Conservation (phyloP, 169 alveolate species). For the Sarcocystis neurona region DNA sequence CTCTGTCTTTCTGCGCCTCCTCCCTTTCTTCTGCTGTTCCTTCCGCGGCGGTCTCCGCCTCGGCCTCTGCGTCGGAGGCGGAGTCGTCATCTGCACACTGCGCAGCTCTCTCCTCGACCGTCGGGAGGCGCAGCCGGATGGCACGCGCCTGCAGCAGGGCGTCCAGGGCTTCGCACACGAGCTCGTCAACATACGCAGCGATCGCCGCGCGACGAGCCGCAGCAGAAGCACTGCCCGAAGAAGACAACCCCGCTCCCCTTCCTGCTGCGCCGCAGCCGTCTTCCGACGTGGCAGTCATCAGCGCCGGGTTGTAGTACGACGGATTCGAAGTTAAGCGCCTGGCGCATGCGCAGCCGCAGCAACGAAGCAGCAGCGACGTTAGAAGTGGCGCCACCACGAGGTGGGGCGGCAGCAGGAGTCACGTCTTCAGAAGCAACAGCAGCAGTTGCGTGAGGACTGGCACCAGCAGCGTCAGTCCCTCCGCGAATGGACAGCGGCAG, state of each 20-base stretch:
- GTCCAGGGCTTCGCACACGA: slow-evolving; percentile 44
- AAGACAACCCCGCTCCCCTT: background rate
- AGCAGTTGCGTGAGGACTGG: no score
- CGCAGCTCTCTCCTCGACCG: background rate
- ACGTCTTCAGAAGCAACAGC: no score
- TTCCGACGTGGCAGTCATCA: background rate
- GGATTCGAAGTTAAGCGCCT: slow-evolving; percentile 69
- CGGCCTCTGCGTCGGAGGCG: background rate
- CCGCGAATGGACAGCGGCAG: no score
- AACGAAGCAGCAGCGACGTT: background rate
- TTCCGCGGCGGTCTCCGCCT: background rate
- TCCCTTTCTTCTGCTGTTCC: background rate
- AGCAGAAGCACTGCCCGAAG: no score
- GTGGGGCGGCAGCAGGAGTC: background rate
- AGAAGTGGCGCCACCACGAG: background rate
- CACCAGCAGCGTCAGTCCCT: no score
- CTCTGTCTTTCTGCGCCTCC: background rate
- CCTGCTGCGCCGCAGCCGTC: slow-evolving; percentile 33
- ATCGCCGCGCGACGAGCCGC: background rate
- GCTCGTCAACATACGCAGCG: slow-evolving; percentile 64
- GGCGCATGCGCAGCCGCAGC: background rate
- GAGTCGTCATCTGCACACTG: background rate
- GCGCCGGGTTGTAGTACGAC: slow-evolving; percentile 66
- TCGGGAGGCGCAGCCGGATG: slow-evolving; percentile 36
- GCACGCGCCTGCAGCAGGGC: slow-evolving; percentile 56